Evolutionary conservation across 2,329 filamentous ascomycete species (phyloP), one percentile per base, ranked within the genome.

Genomic region (Penicillium occitanis): DNA sequence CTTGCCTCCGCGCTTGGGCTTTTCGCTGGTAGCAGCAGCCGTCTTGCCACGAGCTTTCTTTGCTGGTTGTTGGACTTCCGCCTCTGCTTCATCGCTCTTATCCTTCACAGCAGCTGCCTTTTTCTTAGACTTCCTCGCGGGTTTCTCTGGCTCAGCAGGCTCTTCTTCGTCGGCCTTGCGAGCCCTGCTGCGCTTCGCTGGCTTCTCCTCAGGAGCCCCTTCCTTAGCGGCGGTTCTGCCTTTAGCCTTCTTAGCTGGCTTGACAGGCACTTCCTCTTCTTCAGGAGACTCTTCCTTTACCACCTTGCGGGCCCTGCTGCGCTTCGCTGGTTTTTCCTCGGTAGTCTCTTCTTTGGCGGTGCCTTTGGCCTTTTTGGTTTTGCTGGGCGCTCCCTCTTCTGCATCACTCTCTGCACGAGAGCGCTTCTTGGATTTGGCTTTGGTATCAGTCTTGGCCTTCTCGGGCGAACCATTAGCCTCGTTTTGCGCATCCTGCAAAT

Each of bases 401-500:
- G 67, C 57, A 28, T 67, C 65, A 22, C 25, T 61, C 22, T 64
- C 57, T 48, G 55, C 63, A 68, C 66, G 22, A 69, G 46, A 19
- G 28, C 70, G 68, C 57, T 72, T 71, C 61, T 71, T 68, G 5
- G 33, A 19, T 57, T 68, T 70, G 57, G 67, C 51, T 57, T 69
- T 68, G 37, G 58, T 46, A 5, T 37, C 50, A 35, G 58, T 14
- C 57, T 67, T 64, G 28, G 48, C 42, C 35, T 65, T 69, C 17
- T 68, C 35, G 14, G 64, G 44, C 46, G 53, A 42, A 77, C 11
- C 72, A 75, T 7, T n/a, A 30, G 68, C 71, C 51, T 75, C 74
- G 68, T 78, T 76, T 70, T 77, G 78, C 3, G 75, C 70, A 33
- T 28, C 90, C 89, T 67, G 81, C 84, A 71, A 84, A 82, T 17